A percentile compares a stretch with the other conserved stretches of the same genome.
These are phyloP conservation scores for Symmetrospora coprosmae DNA, from an alignment of 768 basidiomycete species.

Conservation along the genomic window DNA sequence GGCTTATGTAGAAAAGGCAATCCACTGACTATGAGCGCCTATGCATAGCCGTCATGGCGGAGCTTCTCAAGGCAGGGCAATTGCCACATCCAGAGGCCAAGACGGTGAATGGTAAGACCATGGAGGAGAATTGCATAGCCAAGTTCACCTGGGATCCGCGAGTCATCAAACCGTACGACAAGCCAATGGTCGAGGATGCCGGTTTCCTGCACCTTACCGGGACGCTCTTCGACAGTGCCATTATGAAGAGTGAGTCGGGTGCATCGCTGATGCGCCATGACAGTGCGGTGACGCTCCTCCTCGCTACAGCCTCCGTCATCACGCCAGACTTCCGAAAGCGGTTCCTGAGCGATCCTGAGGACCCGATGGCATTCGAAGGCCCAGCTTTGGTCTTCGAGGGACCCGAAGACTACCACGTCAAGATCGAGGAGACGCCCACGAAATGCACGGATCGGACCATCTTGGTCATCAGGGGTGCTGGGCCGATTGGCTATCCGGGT, in stretches of 20 bases:
- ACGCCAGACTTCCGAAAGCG: slow-evolving; percentile 33
- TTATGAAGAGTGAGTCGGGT: slow-evolving; percentile 25
- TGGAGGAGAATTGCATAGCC: slow-evolving; percentile 43
- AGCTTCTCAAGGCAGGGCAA: slow-evolving; percentile 43
- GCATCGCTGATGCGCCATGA: neutral
- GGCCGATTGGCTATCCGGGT: slow-evolving; percentile 32
- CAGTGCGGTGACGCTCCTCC: too few species aligned
- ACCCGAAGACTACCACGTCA: slow-evolving; percentile 36
- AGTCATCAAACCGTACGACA: slow-evolving; percentile 34
- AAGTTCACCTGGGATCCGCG: slow-evolving; percentile 34
- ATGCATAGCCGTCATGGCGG: slow-evolving; percentile 7
- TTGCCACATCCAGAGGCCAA: slow-evolving; percentile 67
- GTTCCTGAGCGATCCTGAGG: slow-evolving; percentile 35
- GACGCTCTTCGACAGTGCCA: slow-evolving; percentile 35
- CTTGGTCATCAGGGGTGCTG: slow-evolving; percentile 36
- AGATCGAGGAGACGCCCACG: slow-evolving; percentile 29
- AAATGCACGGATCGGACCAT: slow-evolving; percentile 33
- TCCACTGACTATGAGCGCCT: slow-evolving; percentile 43
- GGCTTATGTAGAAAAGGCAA: slow-evolving; percentile 39
- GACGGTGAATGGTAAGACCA: slow-evolving; percentile 81
- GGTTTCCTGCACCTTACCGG: slow-evolving; percentile 36
- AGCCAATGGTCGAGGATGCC: slow-evolving; percentile 33
- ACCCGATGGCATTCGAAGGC: slow-evolving; percentile 37
- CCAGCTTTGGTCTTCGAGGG: slow-evolving; percentile 37
- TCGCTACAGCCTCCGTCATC: slow-evolving; percentile 37